Conservation (phyloP, 345 rosid genomes). For the Luvunga scandens region DNA sequence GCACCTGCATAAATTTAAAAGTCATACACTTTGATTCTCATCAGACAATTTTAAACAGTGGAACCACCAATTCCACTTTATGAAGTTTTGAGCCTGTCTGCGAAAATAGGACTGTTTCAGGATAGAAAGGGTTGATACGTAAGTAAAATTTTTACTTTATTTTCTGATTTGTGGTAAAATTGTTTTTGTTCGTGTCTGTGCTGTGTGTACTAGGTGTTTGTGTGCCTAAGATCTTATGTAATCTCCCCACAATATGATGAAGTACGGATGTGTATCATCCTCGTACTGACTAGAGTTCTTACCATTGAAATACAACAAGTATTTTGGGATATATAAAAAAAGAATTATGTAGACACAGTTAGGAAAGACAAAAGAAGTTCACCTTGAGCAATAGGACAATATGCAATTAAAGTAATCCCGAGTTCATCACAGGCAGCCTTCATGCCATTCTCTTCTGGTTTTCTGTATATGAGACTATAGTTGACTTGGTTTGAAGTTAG, state of each 20-base stretch:
- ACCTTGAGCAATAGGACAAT: conserved; percentile 97
- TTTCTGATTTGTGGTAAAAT: not conserved
- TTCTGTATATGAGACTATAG: conserved; percentile 88
- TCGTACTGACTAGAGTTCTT: not conserved
- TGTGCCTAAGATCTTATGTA: not conserved
- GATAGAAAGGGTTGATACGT: no score
- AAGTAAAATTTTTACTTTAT: not conserved
- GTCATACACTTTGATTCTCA: not conserved
- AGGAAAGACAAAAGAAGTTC: conserved; percentile 5
- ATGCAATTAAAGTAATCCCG: conserved; percentile 90
- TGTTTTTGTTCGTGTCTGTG: not conserved
- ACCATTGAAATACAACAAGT: not conserved
- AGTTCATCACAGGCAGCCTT: conserved; percentile 92
- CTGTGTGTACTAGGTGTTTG: not conserved
- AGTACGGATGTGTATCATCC: not conserved
- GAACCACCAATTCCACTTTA: not conserved
- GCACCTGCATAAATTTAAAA: conserved; percentile 46
- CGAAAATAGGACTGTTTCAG: not conserved
- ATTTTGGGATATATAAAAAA: not conserved
- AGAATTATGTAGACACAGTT: not conserved
- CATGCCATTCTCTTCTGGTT: conserved; percentile 83
- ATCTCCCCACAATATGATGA: not conserved
- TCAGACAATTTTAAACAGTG: not conserved
- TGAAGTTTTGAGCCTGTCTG: not conserved
- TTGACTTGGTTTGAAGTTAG: conserved; percentile 96